phyloP scores from a whole-genome alignment of 805 yeast genomes.

The Zygosaccharomyces rouxii region DNA sequence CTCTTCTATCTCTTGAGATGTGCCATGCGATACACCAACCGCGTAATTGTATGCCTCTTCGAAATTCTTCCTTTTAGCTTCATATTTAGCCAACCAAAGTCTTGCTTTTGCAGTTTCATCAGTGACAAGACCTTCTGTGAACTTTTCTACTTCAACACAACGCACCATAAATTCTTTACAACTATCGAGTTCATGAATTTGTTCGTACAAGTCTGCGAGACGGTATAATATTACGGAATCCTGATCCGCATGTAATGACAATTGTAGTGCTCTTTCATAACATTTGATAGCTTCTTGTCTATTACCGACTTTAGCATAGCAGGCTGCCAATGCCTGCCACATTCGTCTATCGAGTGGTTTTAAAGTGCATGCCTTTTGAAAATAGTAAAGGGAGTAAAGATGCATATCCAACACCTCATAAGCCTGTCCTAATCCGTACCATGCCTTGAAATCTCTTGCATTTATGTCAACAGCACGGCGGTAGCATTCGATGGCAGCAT shows the following conservation, averaged over 20 bases:
- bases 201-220: slow-evolving; percentile 64
- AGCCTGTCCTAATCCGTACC: slow-evolving; percentile 99
- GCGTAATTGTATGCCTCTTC: slow-evolving; percentile 71
- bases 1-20: slow-evolving; percentile 84
- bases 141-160: slow-evolving; percentile 55
- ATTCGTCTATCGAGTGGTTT: slow-evolving; percentile 87
- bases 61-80: slow-evolving; percentile 52
- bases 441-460: slow-evolving; percentile 85
- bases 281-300: slow-evolving; percentile 71
- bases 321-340: slow-evolving; percentile 94
- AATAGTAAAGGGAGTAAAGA: slow-evolving; percentile 84
- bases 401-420: slow-evolving; percentile 96
- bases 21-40: slow-evolving; percentile 61
- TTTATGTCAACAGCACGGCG: slow-evolving; percentile 89
- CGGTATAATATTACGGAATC: slow-evolving; percentile 54
- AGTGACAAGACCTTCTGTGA: slow-evolving; percentile 53
- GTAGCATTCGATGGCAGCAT: slow-evolving; percentile 95
- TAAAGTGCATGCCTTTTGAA: slow-evolving; percentile 82
- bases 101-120: slow-evolving; percentile 78
- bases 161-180: slow-evolving; percentile 58
- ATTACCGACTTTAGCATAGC: slow-evolving; percentile 76
- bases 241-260: slow-evolving; percentile 47
- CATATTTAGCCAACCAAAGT: slow-evolving; percentile 78
- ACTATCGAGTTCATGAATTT: slow-evolving; percentile 46
- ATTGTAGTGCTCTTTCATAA: slow-evolving; percentile 67